Evolutionary conservation across 1,284 basidiomycete species (phyloP), one percentile per base, ranked within the genome.

Genomic region (Puccinia polysora): DNA sequence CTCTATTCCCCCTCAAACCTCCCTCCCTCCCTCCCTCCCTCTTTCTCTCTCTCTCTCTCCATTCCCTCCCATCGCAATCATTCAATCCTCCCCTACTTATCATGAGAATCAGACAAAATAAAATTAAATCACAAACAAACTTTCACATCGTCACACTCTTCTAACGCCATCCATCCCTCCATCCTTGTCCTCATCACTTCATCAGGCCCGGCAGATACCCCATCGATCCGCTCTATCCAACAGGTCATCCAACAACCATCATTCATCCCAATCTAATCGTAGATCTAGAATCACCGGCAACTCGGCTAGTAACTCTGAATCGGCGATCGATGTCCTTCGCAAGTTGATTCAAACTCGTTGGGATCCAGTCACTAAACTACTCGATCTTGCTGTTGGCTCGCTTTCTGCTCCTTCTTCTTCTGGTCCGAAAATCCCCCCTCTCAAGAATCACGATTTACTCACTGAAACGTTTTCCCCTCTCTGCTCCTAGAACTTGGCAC

Each of bases 401-500:
- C 5, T 25, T 32, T 7, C 55, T 18, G 28, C n/a, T 56, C n/a
- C 28, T 5, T 62, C 20, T 36, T 59, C 36, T 4, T 7, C 15
- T 34, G 2, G 18, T 36, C n/a, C 34, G 12, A 34, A 18, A n/a
- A 5, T 40, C 3, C 20, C 30, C 10, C 1, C 28, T 28, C 30
- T 28, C 45, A 2, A 58, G 4, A 28, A 20, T 52, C 20, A 23
- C 15, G 5, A 25, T 32, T 34, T 8, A 36, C n/a, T 7, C n/a
- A 14, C 40, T 40, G 34, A 47, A n/a, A 43, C 38, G 30, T 71
- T 20, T 10, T 25, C 55, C 34, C 20, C 20, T 53, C n/a, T 15
- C 30, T 30, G 43, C 60, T 34, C 40, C 50, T 74, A 85, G 83
- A 80, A 81, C 65, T 84, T 93, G 83, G 81, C 84, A 59, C 85